phyloP scores from a whole-genome alignment of 2,329 filamentous ascomycete species.

The Neofusicoccum parvum region DNA sequence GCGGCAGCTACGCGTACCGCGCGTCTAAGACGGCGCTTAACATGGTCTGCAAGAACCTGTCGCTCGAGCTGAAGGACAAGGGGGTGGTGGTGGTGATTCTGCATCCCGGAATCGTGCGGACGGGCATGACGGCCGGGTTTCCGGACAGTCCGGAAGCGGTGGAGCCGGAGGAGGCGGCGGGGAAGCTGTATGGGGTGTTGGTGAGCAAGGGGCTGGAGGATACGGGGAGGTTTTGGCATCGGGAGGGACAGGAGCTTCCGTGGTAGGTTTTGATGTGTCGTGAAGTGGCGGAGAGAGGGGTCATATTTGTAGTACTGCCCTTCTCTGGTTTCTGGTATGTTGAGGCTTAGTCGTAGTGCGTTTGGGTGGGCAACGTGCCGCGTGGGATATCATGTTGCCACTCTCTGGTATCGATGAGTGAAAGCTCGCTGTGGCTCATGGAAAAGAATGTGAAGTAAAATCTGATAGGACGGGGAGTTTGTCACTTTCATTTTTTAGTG shows the following conservation, averaged over 20 bases:
- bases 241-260: slow-evolving; percentile 47
- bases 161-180: slow-evolving; percentile 48
- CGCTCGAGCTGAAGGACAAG: slow-evolving; percentile 44
- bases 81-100: slow-evolving; percentile 45
- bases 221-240: slow-evolving; percentile 49
- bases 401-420: too few species aligned
- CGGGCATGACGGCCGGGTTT: slow-evolving; percentile 32
- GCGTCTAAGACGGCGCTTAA: slow-evolving; percentile 50
- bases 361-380: too few species aligned
- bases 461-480: too few species aligned
- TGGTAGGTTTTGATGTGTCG: slow-evolving; percentile 34
- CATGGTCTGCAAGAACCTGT: slow-evolving; percentile 47
- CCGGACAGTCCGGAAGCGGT: slow-evolving; percentile 39
- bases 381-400: too few species aligned
- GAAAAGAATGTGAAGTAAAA: too few species aligned
- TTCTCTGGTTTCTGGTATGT: too few species aligned
- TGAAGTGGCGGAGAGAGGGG: too few species aligned
- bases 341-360: too few species aligned
- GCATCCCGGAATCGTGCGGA: slow-evolving; percentile 49
- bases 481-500: too few species aligned
- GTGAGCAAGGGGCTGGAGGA: slow-evolving; percentile 43
- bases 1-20: slow-evolving; percentile 49
- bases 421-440: too few species aligned
- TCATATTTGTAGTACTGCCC: too few species aligned
- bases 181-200: slow-evolving; percentile 47